Base-by-base conservation (phyloP, 108 stramenopile species). In the Cyclotella sp. region DNA sequence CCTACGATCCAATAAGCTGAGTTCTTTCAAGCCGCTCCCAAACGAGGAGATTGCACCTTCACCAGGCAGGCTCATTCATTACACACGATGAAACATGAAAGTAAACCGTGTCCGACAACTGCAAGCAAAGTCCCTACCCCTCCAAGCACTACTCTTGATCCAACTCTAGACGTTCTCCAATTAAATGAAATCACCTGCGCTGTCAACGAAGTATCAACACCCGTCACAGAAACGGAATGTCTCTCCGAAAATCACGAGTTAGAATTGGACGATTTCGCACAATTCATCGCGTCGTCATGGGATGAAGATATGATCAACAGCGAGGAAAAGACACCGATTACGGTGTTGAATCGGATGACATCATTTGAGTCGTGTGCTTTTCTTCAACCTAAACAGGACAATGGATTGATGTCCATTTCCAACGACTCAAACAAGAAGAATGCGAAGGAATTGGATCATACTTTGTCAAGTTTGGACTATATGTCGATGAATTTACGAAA, bases 111-210 rank as follows among this genome's bases (percentile, higher is more conserved):
- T n/a, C n/a, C 53, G 21, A 54, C 14, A 54, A n/a, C 7, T 7
- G 21, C 7, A 57, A n/a, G 24, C 12, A 24, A n/a, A 57, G 12
- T 21, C 11, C 8, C n/a, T 3, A 22, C 55, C 12, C 12, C 19
- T 8, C 55, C n/a, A 57, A 1, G 12, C 55, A 24, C 11, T 1
- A 7, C 11, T 22, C 19, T 57, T n/a, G n/a, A n/a, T n/a, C n/a
- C n/a, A n/a, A n/a, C n/a, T n/a, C n/a, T n/a, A n/a, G n/a, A n/a
- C 22, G 55, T 57, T 1, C 55, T 57, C 12, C 55, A 57, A 57
- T 24, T 57, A 8, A 24, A 57, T 3, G 22, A 19, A 24, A 8
- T 5, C n/a, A n/a, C 24, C 24, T 57, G 55, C 24, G 7, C 24
- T 3, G 24, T 57, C 1, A 57, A 57, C 24, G 55, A 57, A 57